Conservation (phyloP, 805 yeast species). For the Naumovozyma baii region DNA sequence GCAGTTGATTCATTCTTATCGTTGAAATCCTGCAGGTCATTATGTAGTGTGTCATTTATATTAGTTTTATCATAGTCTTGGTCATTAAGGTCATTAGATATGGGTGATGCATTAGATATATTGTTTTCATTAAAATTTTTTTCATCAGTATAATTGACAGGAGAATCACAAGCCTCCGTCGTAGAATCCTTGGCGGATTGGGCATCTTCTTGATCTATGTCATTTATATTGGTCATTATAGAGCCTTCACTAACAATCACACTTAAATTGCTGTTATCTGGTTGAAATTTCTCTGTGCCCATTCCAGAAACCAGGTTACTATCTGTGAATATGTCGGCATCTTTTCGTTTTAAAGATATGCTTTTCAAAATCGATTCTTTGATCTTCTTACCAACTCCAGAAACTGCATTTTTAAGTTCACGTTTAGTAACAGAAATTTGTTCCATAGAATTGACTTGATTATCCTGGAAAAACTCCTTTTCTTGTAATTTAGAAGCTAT, state of each 20-base stretch:
- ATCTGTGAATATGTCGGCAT: background rate
- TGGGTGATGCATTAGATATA: slow-evolving; percentile 4
- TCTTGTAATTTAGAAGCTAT: slow-evolving; percentile 14
- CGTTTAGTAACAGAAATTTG: slow-evolving; percentile 53
- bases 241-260: slow-evolving; percentile 20
- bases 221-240: slow-evolving; percentile 10
- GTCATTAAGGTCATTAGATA: slow-evolving; percentile 4
- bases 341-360: slow-evolving; percentile 4
- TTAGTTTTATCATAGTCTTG: slow-evolving; percentile 1
- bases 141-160: background rate
- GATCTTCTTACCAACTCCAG: slow-evolving; percentile 67
- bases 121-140: background rate
- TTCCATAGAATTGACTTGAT: slow-evolving; percentile 24
- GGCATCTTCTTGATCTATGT: background rate
- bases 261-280: slow-evolving; percentile 9
- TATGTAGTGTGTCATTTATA: slow-evolving; percentile 2
- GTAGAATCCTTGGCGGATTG: background rate
- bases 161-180: background rate
- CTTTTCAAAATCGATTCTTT: slow-evolving; percentile 27
- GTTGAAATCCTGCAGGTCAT: slow-evolving; percentile 20
- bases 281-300: background rate
- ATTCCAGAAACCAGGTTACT: background rate
- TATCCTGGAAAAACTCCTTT: slow-evolving; percentile 19
- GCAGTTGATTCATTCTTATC: slow-evolving; percentile 21
- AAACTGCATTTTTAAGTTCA: slow-evolving; percentile 68